These are phyloP conservation scores for Phytophthora capsici DNA, from an alignment of 352 stramenopile species.

Conservation along the genomic window DNA sequence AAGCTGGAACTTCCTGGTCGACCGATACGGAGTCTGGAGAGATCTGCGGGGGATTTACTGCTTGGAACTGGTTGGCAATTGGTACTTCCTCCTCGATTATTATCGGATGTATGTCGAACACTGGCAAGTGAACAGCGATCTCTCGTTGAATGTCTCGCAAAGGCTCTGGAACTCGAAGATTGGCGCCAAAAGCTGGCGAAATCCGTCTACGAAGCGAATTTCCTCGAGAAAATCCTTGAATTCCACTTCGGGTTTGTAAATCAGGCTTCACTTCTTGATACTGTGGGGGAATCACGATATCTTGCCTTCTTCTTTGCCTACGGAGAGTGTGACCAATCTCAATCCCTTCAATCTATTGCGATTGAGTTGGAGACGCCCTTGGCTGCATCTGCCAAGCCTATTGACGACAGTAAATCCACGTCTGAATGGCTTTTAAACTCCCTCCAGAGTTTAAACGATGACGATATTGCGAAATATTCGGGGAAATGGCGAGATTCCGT, in stretches of 20 bases:
- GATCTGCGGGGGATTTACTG: conserved; percentile 33
- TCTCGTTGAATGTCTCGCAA: conserved; percentile 21
- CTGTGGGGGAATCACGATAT: conserved; percentile 29
- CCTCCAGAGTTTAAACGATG: neutral
- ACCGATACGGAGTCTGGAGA: conserved; percentile 40
- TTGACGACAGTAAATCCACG: conserved; percentile 33
- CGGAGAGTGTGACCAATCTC: conserved; percentile 7
- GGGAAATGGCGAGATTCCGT: conserved; percentile 18
- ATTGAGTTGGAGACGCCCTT: conserved; percentile 25
- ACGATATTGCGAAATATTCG: neutral
- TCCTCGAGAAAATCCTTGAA: conserved; percentile 49
- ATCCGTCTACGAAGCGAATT: conserved; percentile 47
- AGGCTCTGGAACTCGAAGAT: conserved; percentile 36
- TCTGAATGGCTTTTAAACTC: conserved; percentile 41
- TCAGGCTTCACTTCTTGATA: conserved; percentile 20
- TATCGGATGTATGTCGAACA: conserved; percentile 35
- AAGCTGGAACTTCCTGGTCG: conserved; percentile 40
- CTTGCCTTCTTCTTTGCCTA: conserved; percentile 43
- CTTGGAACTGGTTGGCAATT: conserved; percentile 42
- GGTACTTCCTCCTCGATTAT: conserved; percentile 34
- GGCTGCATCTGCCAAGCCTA: neutral
- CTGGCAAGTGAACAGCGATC: conserved; percentile 9
- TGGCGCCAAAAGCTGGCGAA: conserved; percentile 47
- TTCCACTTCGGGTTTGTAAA: conserved; percentile 56
- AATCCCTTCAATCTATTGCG: conserved; percentile 23